Conservation (phyloP, 2,329 filamentous ascomycete genomes). For the Helicocarpus griseus region DNA sequence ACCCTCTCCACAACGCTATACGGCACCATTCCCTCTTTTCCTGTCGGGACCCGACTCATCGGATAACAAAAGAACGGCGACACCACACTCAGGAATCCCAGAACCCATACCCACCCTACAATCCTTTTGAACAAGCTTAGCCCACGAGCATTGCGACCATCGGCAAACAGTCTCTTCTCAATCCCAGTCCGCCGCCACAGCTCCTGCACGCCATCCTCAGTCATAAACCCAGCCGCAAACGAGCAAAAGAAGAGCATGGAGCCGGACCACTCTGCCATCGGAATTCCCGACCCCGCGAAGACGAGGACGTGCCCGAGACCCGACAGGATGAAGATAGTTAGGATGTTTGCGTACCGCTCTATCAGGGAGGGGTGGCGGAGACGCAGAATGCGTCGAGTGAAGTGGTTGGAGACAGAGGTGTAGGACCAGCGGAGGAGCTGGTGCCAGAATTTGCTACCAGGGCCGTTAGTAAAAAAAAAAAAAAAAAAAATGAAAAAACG, state of each 20-base stretch:
- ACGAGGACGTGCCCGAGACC: constrained; percentile 16
- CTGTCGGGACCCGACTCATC: neutral
- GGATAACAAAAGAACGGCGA: neutral
- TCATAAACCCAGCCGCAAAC: constrained; percentile 17
- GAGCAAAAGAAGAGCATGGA: constrained; percentile 18
- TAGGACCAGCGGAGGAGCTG: constrained; percentile 19
- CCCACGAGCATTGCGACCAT: too few species aligned
- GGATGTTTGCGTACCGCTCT: constrained; percentile 20
- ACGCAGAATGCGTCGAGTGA: constrained; percentile 15
- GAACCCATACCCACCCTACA: neutral
- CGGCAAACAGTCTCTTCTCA: neutral
- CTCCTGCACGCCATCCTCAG: constrained; percentile 21
- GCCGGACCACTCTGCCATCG: constrained; percentile 9
- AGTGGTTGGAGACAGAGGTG: constrained; percentile 6
- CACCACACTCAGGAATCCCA: neutral
- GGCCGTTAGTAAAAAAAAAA: too few species aligned
- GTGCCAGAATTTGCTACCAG: constrained; percentile 22
- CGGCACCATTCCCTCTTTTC: neutral
- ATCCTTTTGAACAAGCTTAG: constrained; percentile 1
- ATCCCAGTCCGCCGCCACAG: constrained; percentile 10
- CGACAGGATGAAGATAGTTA: constrained; percentile 22
- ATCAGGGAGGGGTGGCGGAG: constrained; percentile 14
- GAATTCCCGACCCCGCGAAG: constrained; percentile 13
- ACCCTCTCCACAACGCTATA: neutral
- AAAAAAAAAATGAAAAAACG: too few species aligned